Base-by-base conservation (phyloP, 2,329 filamentous ascomycete species). In the Myriosclerotinia duriaeana region DNA sequence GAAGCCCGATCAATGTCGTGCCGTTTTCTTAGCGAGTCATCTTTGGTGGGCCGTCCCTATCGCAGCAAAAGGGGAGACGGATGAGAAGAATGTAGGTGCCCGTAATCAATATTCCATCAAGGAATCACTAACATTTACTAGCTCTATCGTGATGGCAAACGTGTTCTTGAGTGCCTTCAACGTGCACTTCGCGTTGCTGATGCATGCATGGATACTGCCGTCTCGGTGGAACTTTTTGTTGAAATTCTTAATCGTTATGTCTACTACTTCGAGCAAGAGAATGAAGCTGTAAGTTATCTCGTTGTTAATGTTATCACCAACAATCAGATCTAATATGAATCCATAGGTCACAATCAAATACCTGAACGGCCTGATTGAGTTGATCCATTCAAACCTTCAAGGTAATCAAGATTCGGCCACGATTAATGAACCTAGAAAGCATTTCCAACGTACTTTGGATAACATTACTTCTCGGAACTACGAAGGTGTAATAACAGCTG, bases 251-350 rank as follows among this genome's bases (percentile, higher is more conserved):
- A 99, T 78, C 88, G 95, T 78, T 99, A 99, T 77, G 93, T 98
- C 64, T 99, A 99, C 79, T 99, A 98, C 81, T 99, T 97, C 80
- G 95, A 99, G 78, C 94, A 99, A 78, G 92, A 97, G 77, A 99
- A 99, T 79, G 95, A 99, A 80, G 93, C 93, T 71, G 95, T 86
- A 78, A 79, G 84, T 78, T 8, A 12, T 52, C 7, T n/a, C 8
- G 14, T 14, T 53, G 4, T 40, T 20, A 64, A 2, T 9, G 26
- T 61, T 59, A 0, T 71, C 52, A 75, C 52, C 53, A 22, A n/a
- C 56, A 34, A 14, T 15, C 20, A 34, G 6, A 48, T 12, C 40
- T 8, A 53, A 53, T 46, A 46, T 9, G 8, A 38, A 6, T 44
- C 8, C 64, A 40, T 46, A 87, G 85, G 84, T 99, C 50, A 99